Evolutionary conservation across 1,139 yeast species (phyloP).

Genomic region (Citeromyces siamensis): DNA sequence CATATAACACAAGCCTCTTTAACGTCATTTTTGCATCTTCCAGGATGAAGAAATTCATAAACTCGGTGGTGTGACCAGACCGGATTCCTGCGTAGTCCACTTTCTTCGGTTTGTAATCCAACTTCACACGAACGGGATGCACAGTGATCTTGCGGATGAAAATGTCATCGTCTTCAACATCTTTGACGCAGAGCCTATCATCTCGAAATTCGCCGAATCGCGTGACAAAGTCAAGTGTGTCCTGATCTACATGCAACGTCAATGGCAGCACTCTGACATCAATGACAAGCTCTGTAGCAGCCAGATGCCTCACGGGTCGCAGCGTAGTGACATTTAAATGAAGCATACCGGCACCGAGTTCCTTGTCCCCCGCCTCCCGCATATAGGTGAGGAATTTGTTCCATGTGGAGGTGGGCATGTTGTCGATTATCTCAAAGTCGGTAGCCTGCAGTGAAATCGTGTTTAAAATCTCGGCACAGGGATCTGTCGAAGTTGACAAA

Average conservation of each 20-base stretch:
- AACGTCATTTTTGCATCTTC: conserved; percentile 74
- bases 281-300: conserved; percentile 59
- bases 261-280: conserved; percentile 54
- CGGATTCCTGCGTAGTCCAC: conserved; percentile 74
- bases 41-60: conserved; percentile 76
- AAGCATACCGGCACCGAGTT: conserved; percentile 57
- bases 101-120: conserved; percentile 90
- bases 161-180: conserved; percentile 38
- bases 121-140: conserved; percentile 46
- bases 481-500: conserved; percentile 15
- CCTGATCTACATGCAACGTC: conserved; percentile 83
- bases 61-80: conserved; percentile 78
- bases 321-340: conserved; percentile 24
- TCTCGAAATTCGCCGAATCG: conserved; percentile 79
- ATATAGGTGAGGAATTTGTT: conserved; percentile 68
- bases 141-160: conserved; percentile 63
- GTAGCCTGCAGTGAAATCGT: conserved; percentile 29
- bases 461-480: conserved; percentile 32
- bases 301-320: conserved; percentile 51
- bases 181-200: conserved; percentile 46
- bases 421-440: conserved; percentile 58
- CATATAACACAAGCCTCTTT: conserved; percentile 53
- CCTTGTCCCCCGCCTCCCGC: conserved; percentile 58
- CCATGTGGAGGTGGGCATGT: conserved; percentile 86
- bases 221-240: conserved; percentile 71